These are phyloP conservation scores for Bremia lactucae DNA, from an alignment of 352 stramenopile species.

Conservation along the genomic window DNA sequence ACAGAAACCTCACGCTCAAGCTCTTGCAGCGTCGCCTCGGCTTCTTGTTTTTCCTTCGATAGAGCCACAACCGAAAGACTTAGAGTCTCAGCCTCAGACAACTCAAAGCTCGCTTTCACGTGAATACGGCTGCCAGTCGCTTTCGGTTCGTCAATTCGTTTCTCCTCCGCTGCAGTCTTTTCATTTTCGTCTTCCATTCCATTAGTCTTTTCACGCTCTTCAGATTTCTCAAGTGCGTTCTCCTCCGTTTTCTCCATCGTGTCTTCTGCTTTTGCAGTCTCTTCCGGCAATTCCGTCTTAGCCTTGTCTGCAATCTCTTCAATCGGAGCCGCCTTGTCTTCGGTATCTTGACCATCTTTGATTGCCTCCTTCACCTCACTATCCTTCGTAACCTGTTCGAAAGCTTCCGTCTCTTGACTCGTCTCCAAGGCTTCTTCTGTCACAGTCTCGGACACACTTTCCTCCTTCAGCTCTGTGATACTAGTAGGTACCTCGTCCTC, in stretches of 20 bases:
- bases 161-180: conserved; percentile 11
- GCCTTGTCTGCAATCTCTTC: conserved; percentile 2
- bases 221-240: conserved; percentile 2
- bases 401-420: conserved; percentile 7
- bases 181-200: conserved; percentile 14
- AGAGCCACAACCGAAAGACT: conserved; percentile 58
- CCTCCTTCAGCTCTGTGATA: conserved; percentile 22
- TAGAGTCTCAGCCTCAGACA: conserved; percentile 72
- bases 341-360: too few species aligned
- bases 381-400: conserved; percentile 11
- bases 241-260: conserved; percentile 8
- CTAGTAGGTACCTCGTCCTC: conserved; percentile 27
- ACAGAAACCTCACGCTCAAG: conserved; percentile 67
- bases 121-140: conserved; percentile 41
- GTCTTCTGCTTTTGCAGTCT: conserved; percentile 6
- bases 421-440: conserved; percentile 11
- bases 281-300: conserved; percentile 3
- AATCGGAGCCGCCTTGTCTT: too few species aligned
- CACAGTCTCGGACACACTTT: conserved; percentile 11
- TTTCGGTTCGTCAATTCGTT: conserved; percentile 17
- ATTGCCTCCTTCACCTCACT: too few species aligned
- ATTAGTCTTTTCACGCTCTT: conserved; percentile 7
- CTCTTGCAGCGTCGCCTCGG: conserved; percentile 43
- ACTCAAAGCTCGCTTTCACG: conserved; percentile 50
- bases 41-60: conserved; percentile 75